A percentile compares a stretch with the other conserved stretches of the same genome.
phyloP scores from a whole-genome alignment of 768 basidiomycete genomes.

The Kondoa malvinella region DNA sequence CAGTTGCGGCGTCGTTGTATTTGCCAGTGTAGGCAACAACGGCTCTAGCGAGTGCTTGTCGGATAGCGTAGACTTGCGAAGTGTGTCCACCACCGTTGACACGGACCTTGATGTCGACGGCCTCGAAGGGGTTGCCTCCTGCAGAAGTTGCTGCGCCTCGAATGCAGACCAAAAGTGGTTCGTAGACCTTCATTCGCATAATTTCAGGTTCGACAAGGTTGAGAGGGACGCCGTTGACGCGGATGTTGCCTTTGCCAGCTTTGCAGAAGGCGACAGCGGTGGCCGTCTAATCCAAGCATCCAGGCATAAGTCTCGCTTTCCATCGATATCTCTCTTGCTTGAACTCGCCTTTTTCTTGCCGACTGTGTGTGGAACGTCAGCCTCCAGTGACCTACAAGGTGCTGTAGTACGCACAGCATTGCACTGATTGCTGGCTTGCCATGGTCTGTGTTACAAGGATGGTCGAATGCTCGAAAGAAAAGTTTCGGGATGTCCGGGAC shows the following conservation, averaged over 20 bases:
- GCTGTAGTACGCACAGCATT: no score
- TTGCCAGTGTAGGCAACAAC: slow-evolving; percentile 96
- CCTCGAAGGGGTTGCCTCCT: slow-evolving; percentile 69
- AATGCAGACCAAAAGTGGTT: slow-evolving; percentile 31
- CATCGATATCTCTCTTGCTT: no score
- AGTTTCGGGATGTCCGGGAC: no score
- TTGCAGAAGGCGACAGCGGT: slow-evolving; percentile 35
- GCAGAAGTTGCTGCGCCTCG: slow-evolving; percentile 23
- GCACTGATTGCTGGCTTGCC: no score
- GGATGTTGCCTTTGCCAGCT: slow-evolving; percentile 52
- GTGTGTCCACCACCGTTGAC: slow-evolving; percentile 99
- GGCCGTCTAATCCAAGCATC: neutral
- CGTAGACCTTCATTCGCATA: slow-evolving; percentile 94
- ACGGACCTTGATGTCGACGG: slow-evolving; percentile 87
- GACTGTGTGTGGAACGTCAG: no score
- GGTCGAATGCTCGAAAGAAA: no score
- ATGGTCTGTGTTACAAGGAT: no score
- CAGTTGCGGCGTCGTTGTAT: slow-evolving; percentile 92
- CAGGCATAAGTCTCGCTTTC: neutral
- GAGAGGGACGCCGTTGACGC: slow-evolving; percentile 92
- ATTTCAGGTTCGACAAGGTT: slow-evolving; percentile 87
- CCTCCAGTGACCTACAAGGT: no score
- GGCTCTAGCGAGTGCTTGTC: slow-evolving; percentile 96
- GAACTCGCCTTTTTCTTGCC: no score
- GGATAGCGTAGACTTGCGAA: slow-evolving; percentile 95